Percentiles rank a stretch among this genome's conserved stretches.
phyloP scores from a whole-genome alignment of 352 stramenopile species.

The Phytophthora syringae region DNA sequence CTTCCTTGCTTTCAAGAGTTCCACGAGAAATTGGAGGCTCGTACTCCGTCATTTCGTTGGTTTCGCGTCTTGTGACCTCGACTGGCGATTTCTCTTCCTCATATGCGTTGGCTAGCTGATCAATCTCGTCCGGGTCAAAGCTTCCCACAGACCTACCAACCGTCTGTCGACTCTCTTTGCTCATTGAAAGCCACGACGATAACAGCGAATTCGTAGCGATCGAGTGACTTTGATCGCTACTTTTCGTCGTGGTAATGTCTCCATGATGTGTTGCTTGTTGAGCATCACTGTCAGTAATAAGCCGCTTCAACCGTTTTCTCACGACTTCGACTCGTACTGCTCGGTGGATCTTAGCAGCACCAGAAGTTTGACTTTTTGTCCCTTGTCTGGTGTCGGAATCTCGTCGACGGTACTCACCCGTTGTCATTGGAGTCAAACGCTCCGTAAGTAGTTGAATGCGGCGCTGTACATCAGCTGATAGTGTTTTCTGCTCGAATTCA shows the following conservation, averaged over 20 bases:
- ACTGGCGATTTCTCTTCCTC: constrained; percentile 39
- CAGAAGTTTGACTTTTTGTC: constrained; percentile 8
- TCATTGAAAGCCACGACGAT: constrained; percentile 20
- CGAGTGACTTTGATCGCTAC: background rate
- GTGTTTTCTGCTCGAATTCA: constrained; percentile 23
- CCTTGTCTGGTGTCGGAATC: constrained; percentile 27
- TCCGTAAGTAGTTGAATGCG: constrained; percentile 52
- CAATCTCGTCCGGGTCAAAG: constrained; percentile 59
- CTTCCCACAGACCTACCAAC: constrained; percentile 26
- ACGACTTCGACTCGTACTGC: constrained; percentile 50
- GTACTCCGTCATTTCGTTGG: background rate
- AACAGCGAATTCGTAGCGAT: constrained; percentile 11
- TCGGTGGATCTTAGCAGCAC: constrained; percentile 53
- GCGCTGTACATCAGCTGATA: constrained; percentile 39
- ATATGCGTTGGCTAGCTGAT: constrained; percentile 67
- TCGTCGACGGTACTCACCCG: constrained; percentile 48
- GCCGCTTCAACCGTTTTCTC: constrained; percentile 49
- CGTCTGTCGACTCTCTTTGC: constrained; percentile 12
- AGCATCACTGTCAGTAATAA: constrained; percentile 29
- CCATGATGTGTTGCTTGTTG: background rate
- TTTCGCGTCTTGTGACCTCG: background rate
- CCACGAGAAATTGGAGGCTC: background rate
- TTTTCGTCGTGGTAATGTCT: background rate
- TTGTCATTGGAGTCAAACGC: constrained; percentile 40
- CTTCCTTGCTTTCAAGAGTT: constrained; percentile 3